Base-by-base conservation (phyloP, 2,329 filamentous ascomycete species). In the Chrysoporthe deuterocubensis region DNA sequence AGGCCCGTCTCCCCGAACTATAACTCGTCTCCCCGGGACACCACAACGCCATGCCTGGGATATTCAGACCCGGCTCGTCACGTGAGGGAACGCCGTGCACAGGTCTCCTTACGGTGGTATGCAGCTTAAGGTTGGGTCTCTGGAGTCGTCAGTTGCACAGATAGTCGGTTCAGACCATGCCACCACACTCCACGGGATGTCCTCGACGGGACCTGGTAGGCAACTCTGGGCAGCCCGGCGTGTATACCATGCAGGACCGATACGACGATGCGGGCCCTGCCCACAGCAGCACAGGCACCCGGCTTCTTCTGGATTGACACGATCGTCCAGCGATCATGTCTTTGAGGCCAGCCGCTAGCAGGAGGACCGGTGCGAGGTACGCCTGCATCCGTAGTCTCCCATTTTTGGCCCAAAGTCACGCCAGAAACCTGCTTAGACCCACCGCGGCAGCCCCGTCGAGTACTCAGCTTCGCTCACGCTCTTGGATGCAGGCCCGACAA, bases 1-100 rank as follows among this genome's bases (percentile, higher is more conserved):
- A 67, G 65, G 65, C 48, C 65, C 65, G 65, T 48, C 26, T 67
- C 60, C 52, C 65, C 65, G 65, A 14, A 50, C n/a, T 40, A 2
- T 9, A 34, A 8, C 48, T 58, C 40, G 32, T 32, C 32, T 21
- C 52, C 48, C n/a, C 44, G 52, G 9, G 2, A 21, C 8, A 13
- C 54, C 9, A 40, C 34, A 14, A 40, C 11, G 3, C 32, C 37
- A 43, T 32, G 16, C 7, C 18, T 5, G 54, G 9, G 40, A 14
- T 32, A 13, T 54, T 54, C 13, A 16, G 50, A 21, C 14, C 50
- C 4, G 21, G 4, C 13, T 1, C 13, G 9, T 52, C 48, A 32
- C 48, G 48, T 52, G 48, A 52, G 21, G n/a, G 4, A 9, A 8
- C 44, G 44, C 44, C n/a, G n/a, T 50, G 48, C 8, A 4, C n/a